phyloP scores from a whole-genome alignment of 176 grass and related monocot species.

The Carex littledalei region DNA sequence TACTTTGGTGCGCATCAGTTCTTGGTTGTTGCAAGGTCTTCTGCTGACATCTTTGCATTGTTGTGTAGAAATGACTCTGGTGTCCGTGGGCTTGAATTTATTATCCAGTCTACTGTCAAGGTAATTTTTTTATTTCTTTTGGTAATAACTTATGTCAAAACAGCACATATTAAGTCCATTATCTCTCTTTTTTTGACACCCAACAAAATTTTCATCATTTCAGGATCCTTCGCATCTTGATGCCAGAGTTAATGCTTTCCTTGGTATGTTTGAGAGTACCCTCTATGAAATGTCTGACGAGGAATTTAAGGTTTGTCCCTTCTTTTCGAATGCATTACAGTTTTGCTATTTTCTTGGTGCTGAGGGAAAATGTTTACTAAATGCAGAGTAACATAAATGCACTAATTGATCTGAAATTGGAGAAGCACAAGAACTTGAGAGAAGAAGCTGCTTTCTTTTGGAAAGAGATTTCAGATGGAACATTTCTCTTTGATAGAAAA shows the following conservation, averaged over 20 bases:
- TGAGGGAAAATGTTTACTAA: background rate
- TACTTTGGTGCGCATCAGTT: background rate
- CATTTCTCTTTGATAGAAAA: conserved; percentile 82
- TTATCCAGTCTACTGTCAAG: conserved; percentile 92
- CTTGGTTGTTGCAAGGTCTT: background rate
- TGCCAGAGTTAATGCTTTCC: conserved; percentile 68
- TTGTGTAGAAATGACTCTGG: conserved; percentile 64
- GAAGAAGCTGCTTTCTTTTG: conserved; percentile 90
- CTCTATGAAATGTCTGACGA: conserved; percentile 66
- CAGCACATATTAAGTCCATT: background rate
- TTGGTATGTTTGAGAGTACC: conserved; percentile 67
- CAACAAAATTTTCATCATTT: conserved; percentile 15
- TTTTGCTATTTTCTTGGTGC: background rate
- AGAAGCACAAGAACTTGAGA: conserved; percentile 87
- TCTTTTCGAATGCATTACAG: background rate
- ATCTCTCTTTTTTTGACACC: background rate
- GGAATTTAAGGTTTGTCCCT: conserved; percentile 72
- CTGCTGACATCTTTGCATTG: background rate
- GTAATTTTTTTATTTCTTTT: conserved; percentile 22
- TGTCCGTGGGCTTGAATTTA: conserved; percentile 69
- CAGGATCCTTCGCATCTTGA: conserved; percentile 86
- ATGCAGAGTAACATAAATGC: conserved; percentile 72
- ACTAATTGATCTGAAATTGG: conserved; percentile 84
- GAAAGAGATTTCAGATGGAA: conserved; percentile 75
- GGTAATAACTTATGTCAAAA: background rate